Percentiles rank a stretch among this genome's conserved stretches.
Evolutionary conservation across 805 yeast genomes (phyloP).

Genomic region (Jamesozyma lodderae): DNA sequence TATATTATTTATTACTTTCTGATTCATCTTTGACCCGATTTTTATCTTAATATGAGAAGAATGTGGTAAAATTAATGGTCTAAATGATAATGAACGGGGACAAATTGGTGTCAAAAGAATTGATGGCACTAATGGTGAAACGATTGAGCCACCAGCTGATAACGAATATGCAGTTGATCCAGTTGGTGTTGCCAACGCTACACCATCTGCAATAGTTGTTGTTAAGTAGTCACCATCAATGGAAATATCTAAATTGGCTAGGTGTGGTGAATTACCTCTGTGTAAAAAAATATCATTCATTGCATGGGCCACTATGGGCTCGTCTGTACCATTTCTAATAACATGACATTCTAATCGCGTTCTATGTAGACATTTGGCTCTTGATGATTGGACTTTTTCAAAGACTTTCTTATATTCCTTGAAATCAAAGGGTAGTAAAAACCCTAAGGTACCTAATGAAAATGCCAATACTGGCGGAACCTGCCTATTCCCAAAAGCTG

Average conservation of each 20-base stretch:
- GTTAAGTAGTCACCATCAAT: constrained; percentile 81
- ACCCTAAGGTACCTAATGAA: constrained; percentile 87
- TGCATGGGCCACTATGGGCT: constrained; percentile 41
- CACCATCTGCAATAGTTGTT: constrained; percentile 87
- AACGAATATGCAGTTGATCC: constrained; percentile 92
- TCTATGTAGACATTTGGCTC: constrained; percentile 67
- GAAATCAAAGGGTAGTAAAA: constrained; percentile 79
- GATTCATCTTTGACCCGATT: constrained; percentile 42
- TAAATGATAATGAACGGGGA: constrained; percentile 81
- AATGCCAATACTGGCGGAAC: constrained; percentile 88
- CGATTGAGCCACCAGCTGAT: constrained; percentile 86
- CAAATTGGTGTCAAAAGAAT: constrained; percentile 83
- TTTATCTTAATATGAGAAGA: constrained; percentile 63
- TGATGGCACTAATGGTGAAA: constrained; percentile 80
- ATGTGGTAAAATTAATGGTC: constrained; percentile 79
- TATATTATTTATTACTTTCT: constrained; percentile 28
- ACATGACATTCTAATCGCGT: constrained; percentile 73
- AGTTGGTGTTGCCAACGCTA: constrained; percentile 79
- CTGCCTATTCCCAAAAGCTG: constrained; percentile 55
- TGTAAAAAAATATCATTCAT: constrained; percentile 89
- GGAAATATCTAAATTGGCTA: constrained; percentile 73
- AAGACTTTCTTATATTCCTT: constrained; percentile 52
- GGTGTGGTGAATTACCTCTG: constrained; percentile 79
- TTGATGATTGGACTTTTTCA: constrained; percentile 51
- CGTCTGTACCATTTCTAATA: constrained; percentile 28